Percentiles rank a stretch among this genome's conserved stretches.
Evolutionary conservation across 2,329 filamentous ascomycete species (phyloP).

Genomic region (Colletotrichum sp.): DNA sequence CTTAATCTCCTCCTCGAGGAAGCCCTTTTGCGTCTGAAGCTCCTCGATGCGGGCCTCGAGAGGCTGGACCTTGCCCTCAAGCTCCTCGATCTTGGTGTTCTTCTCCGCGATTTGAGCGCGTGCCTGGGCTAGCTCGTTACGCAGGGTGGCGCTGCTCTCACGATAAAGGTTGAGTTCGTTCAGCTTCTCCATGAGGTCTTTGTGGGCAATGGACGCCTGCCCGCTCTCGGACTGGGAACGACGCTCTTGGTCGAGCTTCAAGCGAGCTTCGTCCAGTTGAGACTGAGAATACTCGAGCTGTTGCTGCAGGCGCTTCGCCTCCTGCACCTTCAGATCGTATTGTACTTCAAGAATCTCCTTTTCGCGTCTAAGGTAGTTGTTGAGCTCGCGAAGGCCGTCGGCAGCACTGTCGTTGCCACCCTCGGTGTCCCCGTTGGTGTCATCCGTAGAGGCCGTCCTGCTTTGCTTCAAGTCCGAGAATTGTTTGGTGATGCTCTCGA

Average conservation of each 20-base stretch:
- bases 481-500: slow-evolving; percentile 83
- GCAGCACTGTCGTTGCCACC: slow-evolving; percentile 51
- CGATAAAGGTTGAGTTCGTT: slow-evolving; percentile 96
- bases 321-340: slow-evolving; percentile 86
- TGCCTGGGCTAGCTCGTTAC: slow-evolving; percentile 82
- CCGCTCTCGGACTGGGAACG: slow-evolving; percentile 76
- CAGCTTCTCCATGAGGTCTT: slow-evolving; percentile 91
- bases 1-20: slow-evolving; percentile 86
- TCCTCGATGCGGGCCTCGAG: slow-evolving; percentile 81
- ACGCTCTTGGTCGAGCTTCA: slow-evolving; percentile 91
- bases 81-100: slow-evolving; percentile 73
- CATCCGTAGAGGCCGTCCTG: background rate
- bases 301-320: slow-evolving; percentile 86
- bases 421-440: slow-evolving; percentile 51
- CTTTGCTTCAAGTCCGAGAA: slow-evolving; percentile 77
- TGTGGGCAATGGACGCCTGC: slow-evolving; percentile 78
- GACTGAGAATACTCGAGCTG: slow-evolving; percentile 86
- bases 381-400: slow-evolving; percentile 86
- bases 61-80: slow-evolving; percentile 79
- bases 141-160: slow-evolving; percentile 90
- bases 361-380: slow-evolving; percentile 88
- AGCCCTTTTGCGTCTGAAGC: slow-evolving; percentile 80
- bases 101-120: slow-evolving; percentile 80
- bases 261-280: slow-evolving; percentile 85
- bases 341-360: slow-evolving; percentile 99